Evolutionary conservation across 192 early-diverging fungal species (phyloP).

Genomic region (Lunasporangiospora selenospora): DNA sequence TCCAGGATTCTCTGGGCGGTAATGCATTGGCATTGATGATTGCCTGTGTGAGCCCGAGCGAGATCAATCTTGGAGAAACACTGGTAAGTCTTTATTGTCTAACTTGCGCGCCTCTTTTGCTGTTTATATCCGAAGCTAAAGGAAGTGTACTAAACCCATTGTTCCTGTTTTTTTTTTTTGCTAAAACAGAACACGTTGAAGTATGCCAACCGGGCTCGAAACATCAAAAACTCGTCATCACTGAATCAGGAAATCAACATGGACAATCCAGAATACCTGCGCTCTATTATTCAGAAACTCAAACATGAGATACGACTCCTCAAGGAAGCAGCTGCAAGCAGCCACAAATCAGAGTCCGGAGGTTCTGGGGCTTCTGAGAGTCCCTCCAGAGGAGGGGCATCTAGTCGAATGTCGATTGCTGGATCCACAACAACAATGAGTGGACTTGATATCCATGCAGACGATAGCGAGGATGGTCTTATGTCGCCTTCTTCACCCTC

Average conservation of each 20-base stretch:
- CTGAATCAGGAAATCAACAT: slow-evolving; percentile 80
- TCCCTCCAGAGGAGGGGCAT: not conserved
- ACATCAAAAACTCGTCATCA: slow-evolving; percentile 91
- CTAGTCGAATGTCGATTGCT: slow-evolving; percentile 25
- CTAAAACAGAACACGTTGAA: slow-evolving; percentile 80
- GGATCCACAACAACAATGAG: slow-evolving; percentile 3
- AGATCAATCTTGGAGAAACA: slow-evolving; percentile 87
- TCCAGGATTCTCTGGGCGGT: slow-evolving; percentile 97
- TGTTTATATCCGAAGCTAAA: too few relatives aligned
- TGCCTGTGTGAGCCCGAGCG: slow-evolving; percentile 91
- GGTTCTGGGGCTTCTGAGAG: not conserved
- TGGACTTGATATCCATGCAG: not conserved
- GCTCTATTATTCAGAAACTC: slow-evolving; percentile 67
- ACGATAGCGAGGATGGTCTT: slow-evolving; percentile 3
- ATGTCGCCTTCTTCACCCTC: slow-evolving; percentile 10
- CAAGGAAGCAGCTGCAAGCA: slow-evolving; percentile 11
- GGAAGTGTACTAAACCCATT: not conserved
- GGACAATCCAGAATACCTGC: slow-evolving; percentile 71
- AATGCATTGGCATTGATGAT: slow-evolving; percentile 95
- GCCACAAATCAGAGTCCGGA: not conserved
- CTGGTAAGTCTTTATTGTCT: slow-evolving; percentile 58
- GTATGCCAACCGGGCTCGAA: slow-evolving; percentile 95
- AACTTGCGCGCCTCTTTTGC: too few relatives aligned
- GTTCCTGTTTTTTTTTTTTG: not conserved
- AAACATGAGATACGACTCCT: slow-evolving; percentile 60